phyloP scores from a whole-genome alignment of 2,329 filamentous ascomycete species.

The Gremmenia infestans region DNA sequence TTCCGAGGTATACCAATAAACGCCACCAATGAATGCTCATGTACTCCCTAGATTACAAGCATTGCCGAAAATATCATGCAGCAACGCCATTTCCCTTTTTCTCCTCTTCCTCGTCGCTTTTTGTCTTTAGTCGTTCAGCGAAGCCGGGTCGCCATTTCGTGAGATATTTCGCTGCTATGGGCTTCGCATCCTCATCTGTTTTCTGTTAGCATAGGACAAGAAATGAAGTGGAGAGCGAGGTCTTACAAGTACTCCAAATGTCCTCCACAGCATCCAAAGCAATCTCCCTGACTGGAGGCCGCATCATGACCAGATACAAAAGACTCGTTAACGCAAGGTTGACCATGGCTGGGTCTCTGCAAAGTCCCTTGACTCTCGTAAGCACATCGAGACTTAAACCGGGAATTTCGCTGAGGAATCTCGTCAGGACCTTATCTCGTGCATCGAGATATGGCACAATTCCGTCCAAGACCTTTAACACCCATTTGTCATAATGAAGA shows the following conservation, averaged over 20 bases:
- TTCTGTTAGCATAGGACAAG: conserved; percentile 20
- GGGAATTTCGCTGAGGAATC: conserved; percentile 88
- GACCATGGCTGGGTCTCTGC: conserved; percentile 60
- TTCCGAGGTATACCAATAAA: conserved; percentile 5
- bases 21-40: conserved; percentile 11
- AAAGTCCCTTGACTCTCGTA: conserved; percentile 63
- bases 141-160: conserved; percentile 51
- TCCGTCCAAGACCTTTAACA: conserved; percentile 76
- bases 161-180: conserved; percentile 58
- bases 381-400: conserved; percentile 69
- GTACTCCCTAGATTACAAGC: conserved; percentile 7
- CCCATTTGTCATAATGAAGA: conserved; percentile 73
- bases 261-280: conserved; percentile 62
- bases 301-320: conserved; percentile 63
- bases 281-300: conserved; percentile 57
- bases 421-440: conserved; percentile 82
- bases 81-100: conserved; percentile 13
- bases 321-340: conserved; percentile 59
- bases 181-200: conserved; percentile 56
- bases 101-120: conserved; percentile 13
- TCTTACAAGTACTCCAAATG: conserved; percentile 62
- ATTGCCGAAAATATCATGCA: neutral
- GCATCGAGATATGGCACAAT: conserved; percentile 88
- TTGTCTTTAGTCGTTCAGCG: conserved; percentile 22
- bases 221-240: neutral